Evolutionary conservation across 73 alveolate species (phyloP).

Genomic region (Paramecium pentaurelia): DNA sequence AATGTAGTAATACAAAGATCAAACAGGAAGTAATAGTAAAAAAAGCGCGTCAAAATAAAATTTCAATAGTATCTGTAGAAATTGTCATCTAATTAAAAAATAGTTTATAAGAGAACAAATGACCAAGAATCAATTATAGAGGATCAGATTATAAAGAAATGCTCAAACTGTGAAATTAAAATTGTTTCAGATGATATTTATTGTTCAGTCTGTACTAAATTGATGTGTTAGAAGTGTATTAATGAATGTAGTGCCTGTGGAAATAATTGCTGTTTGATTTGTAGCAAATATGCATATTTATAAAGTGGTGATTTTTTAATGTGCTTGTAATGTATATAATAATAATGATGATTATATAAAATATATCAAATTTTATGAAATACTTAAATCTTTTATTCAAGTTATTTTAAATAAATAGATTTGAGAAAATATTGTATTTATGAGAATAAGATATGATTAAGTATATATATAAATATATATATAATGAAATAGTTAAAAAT

Average conservation of each 20-base stretch:
- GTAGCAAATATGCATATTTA: background rate
- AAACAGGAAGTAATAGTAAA: background rate
- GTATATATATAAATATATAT: too few relatives aligned
- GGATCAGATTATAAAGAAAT: background rate
- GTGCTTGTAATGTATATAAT: background rate
- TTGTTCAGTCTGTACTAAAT: background rate
- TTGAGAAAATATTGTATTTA: too few relatives aligned
- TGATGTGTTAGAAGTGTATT: background rate
- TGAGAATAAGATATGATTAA: too few relatives aligned
- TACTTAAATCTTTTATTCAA: conserved; percentile 66
- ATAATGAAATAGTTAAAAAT: too few relatives aligned
- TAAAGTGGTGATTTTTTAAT: background rate
- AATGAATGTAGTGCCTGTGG: background rate
- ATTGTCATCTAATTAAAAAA: background rate
- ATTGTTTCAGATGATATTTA: background rate
- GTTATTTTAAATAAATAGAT: background rate
- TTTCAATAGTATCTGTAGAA: background rate
- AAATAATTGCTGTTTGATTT: background rate
- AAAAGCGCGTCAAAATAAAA: background rate
- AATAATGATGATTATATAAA: background rate
- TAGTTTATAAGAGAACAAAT: background rate
- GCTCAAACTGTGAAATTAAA: background rate
- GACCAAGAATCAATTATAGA: background rate
- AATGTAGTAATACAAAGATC: background rate
- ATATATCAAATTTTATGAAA: conserved; percentile 92